Conservation (phyloP, 768 basidiomycete species). For the Amanita subjunquillea region DNA sequence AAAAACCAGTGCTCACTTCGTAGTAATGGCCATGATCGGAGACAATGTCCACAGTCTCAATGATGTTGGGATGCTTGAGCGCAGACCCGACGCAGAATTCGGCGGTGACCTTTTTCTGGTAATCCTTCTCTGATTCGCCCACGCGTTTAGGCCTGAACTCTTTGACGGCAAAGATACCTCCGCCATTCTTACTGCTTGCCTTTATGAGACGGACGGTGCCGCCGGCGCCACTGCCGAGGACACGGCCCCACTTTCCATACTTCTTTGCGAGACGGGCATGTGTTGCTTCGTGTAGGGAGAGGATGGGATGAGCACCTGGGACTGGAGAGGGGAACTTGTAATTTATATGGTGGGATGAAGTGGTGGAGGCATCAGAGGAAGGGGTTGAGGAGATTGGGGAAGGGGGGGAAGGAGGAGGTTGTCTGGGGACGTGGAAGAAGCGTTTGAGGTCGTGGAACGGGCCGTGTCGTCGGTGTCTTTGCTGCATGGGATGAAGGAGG, state of each 20-base stretch:
- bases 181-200: slow-evolving; percentile 70
- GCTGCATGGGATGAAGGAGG: slow-evolving; percentile 12
- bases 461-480: slow-evolving; percentile 37
- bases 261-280: slow-evolving; percentile 94
- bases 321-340: slow-evolving; percentile 12
- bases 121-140: slow-evolving; percentile 92
- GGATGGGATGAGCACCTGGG: slow-evolving; percentile 23
- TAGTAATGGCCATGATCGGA: slow-evolving; percentile 97
- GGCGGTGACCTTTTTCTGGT: slow-evolving; percentile 98
- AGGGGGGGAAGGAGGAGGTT: slow-evolving; percentile 19
- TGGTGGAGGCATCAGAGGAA: slow-evolving; percentile 2
- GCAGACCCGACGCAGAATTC: slow-evolving; percentile 97
- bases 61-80: slow-evolving; percentile 91
- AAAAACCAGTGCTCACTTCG: slow-evolving; percentile 51
- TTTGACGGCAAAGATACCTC: slow-evolving; percentile 89
- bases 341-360: slow-evolving; percentile 16
- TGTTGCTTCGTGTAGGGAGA: slow-evolving; percentile 71
- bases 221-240: slow-evolving; percentile 94
- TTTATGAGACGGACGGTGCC: slow-evolving; percentile 97
- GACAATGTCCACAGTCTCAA: slow-evolving; percentile 97
- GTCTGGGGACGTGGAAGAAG: slow-evolving; percentile 81
- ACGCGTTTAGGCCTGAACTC: slow-evolving; percentile 87
- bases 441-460: slow-evolving; percentile 90
- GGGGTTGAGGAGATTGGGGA: slow-evolving; percentile 11
- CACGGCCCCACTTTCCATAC: slow-evolving; percentile 97